Evolutionary conservation across 352 stramenopile species (phyloP).

Genomic region (Phytophthora colocasiae): DNA sequence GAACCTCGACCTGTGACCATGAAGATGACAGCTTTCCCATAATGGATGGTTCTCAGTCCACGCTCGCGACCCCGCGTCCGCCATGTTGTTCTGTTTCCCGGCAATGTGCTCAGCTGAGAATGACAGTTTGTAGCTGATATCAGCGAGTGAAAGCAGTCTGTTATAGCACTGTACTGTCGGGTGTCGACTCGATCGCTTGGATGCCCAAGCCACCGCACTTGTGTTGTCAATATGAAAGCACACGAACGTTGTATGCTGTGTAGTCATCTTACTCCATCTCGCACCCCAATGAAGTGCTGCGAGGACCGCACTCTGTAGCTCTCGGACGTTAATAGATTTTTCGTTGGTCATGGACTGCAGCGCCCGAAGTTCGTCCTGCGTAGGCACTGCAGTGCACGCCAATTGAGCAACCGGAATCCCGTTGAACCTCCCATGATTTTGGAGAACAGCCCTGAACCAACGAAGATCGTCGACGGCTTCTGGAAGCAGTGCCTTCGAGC

Average conservation of each 20-base stretch:
- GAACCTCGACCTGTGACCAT: conserved; percentile 17
- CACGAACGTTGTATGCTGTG: not conserved
- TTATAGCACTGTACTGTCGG: conserved; percentile 13
- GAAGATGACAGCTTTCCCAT: conserved; percentile 8
- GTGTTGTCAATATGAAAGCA: conserved; percentile 31
- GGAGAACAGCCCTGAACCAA: conserved; percentile 13
- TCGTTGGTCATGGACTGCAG: not conserved
- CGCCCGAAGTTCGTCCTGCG: too few relatives aligned
- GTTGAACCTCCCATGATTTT: conserved; percentile 1
- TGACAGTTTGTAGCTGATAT: conserved; percentile 18
- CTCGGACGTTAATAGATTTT: conserved; percentile 29
- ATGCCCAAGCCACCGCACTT: conserved; percentile 1
- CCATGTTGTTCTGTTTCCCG: conserved; percentile 18
- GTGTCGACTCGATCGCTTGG: not conserved
- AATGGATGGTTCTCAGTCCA: conserved; percentile 9
- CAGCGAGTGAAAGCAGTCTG: conserved; percentile 18
- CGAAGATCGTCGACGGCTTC: not conserved
- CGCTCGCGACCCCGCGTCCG: conserved; percentile 15
- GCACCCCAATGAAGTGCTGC: conserved; percentile 19
- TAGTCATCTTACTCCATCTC: not conserved
- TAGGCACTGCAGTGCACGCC: not conserved
- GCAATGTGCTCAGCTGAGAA: conserved; percentile 33
- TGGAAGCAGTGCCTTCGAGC: too few relatives aligned
- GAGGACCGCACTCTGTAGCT: conserved; percentile 20
- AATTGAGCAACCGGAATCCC: conserved; percentile 16